phyloP scores from a whole-genome alignment of 2,329 filamentous ascomycete genomes.

The Epichloe festucae region DNA sequence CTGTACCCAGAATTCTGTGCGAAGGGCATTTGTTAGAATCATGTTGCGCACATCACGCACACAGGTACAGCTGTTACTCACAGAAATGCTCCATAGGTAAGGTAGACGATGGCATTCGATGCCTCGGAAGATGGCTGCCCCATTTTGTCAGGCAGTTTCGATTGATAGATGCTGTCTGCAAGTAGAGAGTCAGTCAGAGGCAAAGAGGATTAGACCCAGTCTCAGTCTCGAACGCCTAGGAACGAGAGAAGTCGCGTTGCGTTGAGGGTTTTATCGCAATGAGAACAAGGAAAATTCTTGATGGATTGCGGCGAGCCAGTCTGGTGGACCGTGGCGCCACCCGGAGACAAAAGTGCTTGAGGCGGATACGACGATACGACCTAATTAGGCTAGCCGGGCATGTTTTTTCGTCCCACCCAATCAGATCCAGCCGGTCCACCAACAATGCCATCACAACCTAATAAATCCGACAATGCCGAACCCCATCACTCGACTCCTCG shows the following conservation, averaged over 20 bases:
- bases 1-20: slow-evolving; percentile 48
- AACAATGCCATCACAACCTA: too few species aligned
- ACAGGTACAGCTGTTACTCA: slow-evolving; percentile 26
- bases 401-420: background rate
- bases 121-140: slow-evolving; percentile 61
- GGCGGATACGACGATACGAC: too few species aligned
- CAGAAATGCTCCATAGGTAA: slow-evolving; percentile 69
- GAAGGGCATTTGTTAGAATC: slow-evolving; percentile 2
- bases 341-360: too few species aligned
- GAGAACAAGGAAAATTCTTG: background rate
- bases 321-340: too few species aligned
- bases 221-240: too few species aligned
- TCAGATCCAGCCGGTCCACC: background rate
- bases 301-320: too few species aligned
- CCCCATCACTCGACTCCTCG: too few species aligned
- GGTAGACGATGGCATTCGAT: slow-evolving; percentile 73
- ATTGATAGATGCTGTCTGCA: background rate
- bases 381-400: too few species aligned
- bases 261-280: background rate
- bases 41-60: background rate
- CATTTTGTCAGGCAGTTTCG: slow-evolving; percentile 35
- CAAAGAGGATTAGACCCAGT: background rate
- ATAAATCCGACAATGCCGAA: too few species aligned
- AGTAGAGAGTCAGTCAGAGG: background rate
- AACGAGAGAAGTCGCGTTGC: background rate